phyloP scores from a whole-genome alignment of 139 green algal genomes.

The Micractinium sp. region DNA sequence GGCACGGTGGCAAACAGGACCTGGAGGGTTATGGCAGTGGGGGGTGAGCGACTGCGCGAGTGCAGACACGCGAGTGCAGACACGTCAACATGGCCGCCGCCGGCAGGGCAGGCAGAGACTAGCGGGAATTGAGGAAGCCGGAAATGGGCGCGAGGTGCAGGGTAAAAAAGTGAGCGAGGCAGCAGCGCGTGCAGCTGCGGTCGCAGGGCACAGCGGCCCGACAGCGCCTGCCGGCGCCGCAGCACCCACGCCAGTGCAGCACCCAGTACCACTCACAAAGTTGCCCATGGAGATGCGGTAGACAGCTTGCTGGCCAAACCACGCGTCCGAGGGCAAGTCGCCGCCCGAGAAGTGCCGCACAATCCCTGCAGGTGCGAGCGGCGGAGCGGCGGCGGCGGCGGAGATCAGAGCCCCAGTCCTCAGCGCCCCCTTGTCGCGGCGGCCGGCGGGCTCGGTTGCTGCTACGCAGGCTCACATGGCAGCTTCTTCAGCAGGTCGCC shows the following conservation, averaged over 20 bases:
- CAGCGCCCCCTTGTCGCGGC: neutral
- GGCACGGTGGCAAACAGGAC: too few relatives aligned
- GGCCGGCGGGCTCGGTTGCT: neutral
- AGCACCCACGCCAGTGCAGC: neutral
- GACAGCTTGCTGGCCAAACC: conserved; percentile 96
- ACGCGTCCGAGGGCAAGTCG: conserved; percentile 64
- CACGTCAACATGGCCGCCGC: neutral
- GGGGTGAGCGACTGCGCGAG: neutral
- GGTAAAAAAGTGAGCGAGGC: too few relatives aligned
- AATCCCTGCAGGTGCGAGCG: conserved; percentile 59
- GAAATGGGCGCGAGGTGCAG: too few relatives aligned
- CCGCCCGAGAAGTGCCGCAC: conserved; percentile 46
- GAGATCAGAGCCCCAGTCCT: neutral
- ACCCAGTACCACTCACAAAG: conserved; percentile 69
- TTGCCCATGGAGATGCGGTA: conserved; percentile 95
- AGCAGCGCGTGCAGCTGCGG: too few relatives aligned
- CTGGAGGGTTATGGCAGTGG: too few relatives aligned
- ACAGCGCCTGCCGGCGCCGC: neutral
- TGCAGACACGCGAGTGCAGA: neutral
- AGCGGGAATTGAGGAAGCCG: too few relatives aligned
- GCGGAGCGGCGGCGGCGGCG: neutral
- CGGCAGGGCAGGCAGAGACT: too few relatives aligned
- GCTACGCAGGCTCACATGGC: conserved; percentile 70
- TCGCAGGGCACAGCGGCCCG: too few relatives aligned
- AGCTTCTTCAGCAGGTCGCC: conserved; percentile 93